Percentiles rank a stretch among this genome's conserved stretches.
Conservation (phyloP, 805 yeast species). For the Candida krabiensis region DNA sequence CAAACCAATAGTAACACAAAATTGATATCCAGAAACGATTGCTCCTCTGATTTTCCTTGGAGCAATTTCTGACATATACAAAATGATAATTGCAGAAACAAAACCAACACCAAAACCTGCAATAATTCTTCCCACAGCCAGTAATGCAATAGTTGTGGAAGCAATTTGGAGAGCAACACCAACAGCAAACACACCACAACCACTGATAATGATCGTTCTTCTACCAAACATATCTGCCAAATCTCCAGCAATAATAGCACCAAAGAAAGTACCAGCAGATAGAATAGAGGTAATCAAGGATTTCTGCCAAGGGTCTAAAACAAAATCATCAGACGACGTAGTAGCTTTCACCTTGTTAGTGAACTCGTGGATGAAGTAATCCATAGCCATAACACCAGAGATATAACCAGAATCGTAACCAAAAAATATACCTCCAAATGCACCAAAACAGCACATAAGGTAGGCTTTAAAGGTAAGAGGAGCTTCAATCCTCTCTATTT, state of each 20-base stretch:
- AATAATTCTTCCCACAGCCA: slow-evolving; percentile 68
- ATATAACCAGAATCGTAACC: slow-evolving; percentile 73
- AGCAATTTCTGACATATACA: slow-evolving; percentile 77
- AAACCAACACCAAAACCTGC: slow-evolving; percentile 82
- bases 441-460: slow-evolving; percentile 54
- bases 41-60: slow-evolving; percentile 81
- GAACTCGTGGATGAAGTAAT: slow-evolving; percentile 37
- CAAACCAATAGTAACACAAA: slow-evolving; percentile 65
- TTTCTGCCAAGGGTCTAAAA: slow-evolving; percentile 31
- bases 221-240: slow-evolving; percentile 47
- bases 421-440: slow-evolving; percentile 65
- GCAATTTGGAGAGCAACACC: slow-evolving; percentile 52
- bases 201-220: slow-evolving; percentile 43
- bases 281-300: slow-evolving; percentile 68
- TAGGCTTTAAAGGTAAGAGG: slow-evolving; percentile 38
- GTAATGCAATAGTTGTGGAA: slow-evolving; percentile 44
- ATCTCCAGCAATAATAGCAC: slow-evolving; percentile 64
- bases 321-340: slow-evolving; percentile 17
- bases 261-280: slow-evolving; percentile 69
- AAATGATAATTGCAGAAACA: slow-evolving; percentile 72
- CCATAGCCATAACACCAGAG: slow-evolving; percentile 66
- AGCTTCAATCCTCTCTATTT: slow-evolving; percentile 34
- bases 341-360: slow-evolving; percentile 23
- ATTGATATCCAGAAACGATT: slow-evolving; percentile 71
- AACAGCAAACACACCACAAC: slow-evolving; percentile 44